Percentiles rank a stretch among this genome's conserved stretches.
These are phyloP conservation scores for Carnegiea gigantea DNA, from an alignment of 179 eudicot genomes.

Conservation along the genomic window DNA sequence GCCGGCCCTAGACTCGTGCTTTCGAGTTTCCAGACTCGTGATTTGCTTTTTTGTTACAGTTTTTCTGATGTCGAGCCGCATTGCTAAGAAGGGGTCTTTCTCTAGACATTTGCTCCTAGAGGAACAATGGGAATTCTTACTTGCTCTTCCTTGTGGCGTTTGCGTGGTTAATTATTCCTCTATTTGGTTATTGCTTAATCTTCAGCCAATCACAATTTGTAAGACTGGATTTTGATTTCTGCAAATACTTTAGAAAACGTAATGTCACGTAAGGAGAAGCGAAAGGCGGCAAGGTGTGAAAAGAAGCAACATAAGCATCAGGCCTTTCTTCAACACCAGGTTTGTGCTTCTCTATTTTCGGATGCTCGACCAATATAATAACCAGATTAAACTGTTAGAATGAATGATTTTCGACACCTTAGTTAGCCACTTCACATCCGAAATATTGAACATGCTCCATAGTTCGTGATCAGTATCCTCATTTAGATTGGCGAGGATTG, in stretches of 20 bases:
- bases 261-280: slow-evolving; percentile 32
- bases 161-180: neutral
- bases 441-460: neutral
- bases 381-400: neutral
- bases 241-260: neutral
- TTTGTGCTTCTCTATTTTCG: neutral
- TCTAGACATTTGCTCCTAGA: neutral
- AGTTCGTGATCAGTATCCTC: no score
- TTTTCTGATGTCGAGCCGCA: neutral
- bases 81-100: neutral
- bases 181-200: neutral
- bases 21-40: no score
- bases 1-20: no score
- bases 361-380: no score
- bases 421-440: neutral
- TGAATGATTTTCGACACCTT: neutral
- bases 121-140: slow-evolving; percentile 1
- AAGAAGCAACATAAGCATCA: slow-evolving; percentile 40
- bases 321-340: slow-evolving; percentile 31
- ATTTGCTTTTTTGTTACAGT: no score
- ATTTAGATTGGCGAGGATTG: neutral
- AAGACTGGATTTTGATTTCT: neutral
- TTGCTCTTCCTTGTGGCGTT: neutral
- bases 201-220: neutral
- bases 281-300: slow-evolving; percentile 34